Evolutionary conservation across 192 early-diverging fungal genomes (phyloP).

Genomic region (Obelidium mucronatum): DNA sequence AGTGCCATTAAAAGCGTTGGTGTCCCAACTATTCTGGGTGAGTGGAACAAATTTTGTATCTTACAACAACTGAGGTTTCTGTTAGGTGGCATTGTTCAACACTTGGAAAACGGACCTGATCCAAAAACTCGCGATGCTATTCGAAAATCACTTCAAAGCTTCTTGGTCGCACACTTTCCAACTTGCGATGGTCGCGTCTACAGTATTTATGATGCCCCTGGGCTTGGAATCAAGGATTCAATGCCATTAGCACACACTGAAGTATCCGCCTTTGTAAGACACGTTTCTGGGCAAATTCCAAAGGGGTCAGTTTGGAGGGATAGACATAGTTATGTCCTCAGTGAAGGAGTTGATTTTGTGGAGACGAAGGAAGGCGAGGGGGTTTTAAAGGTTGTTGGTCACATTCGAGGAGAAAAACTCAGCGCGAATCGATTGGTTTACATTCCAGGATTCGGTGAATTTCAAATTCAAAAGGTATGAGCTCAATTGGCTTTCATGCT

Average conservation of each 20-base stretch:
- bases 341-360: constrained; percentile 77
- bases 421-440: constrained; percentile 93
- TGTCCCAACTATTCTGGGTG: constrained; percentile 73
- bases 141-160: constrained; percentile 85
- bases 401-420: constrained; percentile 82
- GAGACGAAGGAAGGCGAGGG: constrained; percentile 48
- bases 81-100: constrained; percentile 47
- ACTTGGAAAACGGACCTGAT: constrained; percentile 65
- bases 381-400: constrained; percentile 83
- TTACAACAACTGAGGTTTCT: not conserved
- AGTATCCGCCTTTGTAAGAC: constrained; percentile 74
- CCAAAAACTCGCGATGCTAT: constrained; percentile 79
- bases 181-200: constrained; percentile 25
- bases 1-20: constrained; percentile 89
- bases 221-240: constrained; percentile 71
- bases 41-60: not conserved
- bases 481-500: too few relatives aligned
- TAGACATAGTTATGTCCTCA: constrained; percentile 84
- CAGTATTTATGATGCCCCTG: constrained; percentile 32
- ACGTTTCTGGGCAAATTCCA: constrained; percentile 79
- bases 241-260: constrained; percentile 59
- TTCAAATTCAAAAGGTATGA: constrained; percentile 78
- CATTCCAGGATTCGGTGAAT: constrained; percentile 93
- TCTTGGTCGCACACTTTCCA: constrained; percentile 88
- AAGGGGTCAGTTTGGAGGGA: constrained; percentile 87